phyloP scores from a whole-genome alignment of 768 basidiomycete genomes.

The Mrakia hoshinonis region DNA sequence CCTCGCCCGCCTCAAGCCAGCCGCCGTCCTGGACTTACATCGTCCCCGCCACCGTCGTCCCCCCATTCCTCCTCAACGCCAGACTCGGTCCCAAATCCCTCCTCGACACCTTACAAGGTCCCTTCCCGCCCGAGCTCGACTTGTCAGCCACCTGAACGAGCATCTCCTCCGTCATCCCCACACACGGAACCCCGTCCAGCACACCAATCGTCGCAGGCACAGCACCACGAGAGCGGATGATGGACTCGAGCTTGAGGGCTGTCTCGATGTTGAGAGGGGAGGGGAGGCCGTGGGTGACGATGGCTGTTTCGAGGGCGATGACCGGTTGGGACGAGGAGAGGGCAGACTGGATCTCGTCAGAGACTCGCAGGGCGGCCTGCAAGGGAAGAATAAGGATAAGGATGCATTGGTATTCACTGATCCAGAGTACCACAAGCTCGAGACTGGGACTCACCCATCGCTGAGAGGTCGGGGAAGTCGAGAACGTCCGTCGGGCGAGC shows the following conservation, averaged over 20 bases:
- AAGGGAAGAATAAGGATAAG: background rate
- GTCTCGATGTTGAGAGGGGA: slow-evolving; percentile 66
- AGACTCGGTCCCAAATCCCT: slow-evolving; percentile 35
- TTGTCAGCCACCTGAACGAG: slow-evolving; percentile 57
- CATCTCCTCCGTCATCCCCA: slow-evolving; percentile 59
- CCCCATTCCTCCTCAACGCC: slow-evolving; percentile 51
- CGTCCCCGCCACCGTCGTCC: slow-evolving; percentile 44
- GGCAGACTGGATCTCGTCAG: slow-evolving; percentile 66
- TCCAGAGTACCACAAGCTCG: background rate
- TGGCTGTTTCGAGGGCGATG: slow-evolving; percentile 84
- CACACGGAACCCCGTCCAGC: slow-evolving; percentile 70
- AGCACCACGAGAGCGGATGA: slow-evolving; percentile 65
- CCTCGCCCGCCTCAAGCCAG: too few species aligned
- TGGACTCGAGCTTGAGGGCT: slow-evolving; percentile 60
- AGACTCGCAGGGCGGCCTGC: background rate
- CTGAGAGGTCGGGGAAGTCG: too few species aligned
- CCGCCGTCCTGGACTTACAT: slow-evolving; percentile 18
- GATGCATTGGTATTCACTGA: background rate
- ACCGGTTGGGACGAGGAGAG: slow-evolving; percentile 57
- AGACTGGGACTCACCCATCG: background rate
- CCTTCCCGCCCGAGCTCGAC: background rate
- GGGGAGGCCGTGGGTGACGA: slow-evolving; percentile 84
- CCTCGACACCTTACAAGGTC: slow-evolving; percentile 36
- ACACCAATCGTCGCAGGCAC: slow-evolving; percentile 86
- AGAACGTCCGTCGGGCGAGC: too few species aligned